Evolutionary conservation across 306 rosid genomes (phyloP), one percentile per base, ranked within the genome.

Genomic region (Glycine soja): DNA sequence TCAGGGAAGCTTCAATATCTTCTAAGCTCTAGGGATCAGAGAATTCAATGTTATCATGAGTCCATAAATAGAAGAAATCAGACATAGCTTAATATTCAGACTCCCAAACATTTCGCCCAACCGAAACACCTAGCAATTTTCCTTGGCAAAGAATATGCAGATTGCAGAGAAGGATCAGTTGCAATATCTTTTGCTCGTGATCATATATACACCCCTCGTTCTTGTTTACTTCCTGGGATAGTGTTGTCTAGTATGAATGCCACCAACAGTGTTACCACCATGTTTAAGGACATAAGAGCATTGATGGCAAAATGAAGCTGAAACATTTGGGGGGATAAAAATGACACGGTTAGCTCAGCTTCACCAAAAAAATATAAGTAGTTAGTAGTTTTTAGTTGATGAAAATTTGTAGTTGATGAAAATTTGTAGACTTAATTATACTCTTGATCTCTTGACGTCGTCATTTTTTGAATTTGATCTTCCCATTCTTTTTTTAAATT

Each of bases 251-350:
- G 82, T 32, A 89, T 30, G 63, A 91, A 75, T 81, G 94, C 92
- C 72, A 93, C 80, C 77, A 93, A 70, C 43, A 93, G 32, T 4
- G 96, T 93, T 54, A 91, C 94, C 78, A 93, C 96, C 96, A 90
- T 93, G 91, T 88, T 93, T 92, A 91, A 53, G 63, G 96, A 93
- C 92, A 93, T 48, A 48, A 91, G 84, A 7, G 70, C 94, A 75
- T 93, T 93, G 74, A 91, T 54, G 9, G 90, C 92, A 83, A 91
- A 93, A 81, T 93, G 96, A 80, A 93, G 79, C 97, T 93, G 89
- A 76, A 74, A 78, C 54, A 74, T 75, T 57, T 8, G 51, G 51
- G 51, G 71, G 10, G 48, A 56, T 11, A 38, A 73, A 46, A 74
- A 74, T 48, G 65, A 32, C 16, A 5, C 30, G 70, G 70, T 88